Base-by-base conservation (phyloP, 176 grass and related monocot genomes). In the Avena eriantha region DNA sequence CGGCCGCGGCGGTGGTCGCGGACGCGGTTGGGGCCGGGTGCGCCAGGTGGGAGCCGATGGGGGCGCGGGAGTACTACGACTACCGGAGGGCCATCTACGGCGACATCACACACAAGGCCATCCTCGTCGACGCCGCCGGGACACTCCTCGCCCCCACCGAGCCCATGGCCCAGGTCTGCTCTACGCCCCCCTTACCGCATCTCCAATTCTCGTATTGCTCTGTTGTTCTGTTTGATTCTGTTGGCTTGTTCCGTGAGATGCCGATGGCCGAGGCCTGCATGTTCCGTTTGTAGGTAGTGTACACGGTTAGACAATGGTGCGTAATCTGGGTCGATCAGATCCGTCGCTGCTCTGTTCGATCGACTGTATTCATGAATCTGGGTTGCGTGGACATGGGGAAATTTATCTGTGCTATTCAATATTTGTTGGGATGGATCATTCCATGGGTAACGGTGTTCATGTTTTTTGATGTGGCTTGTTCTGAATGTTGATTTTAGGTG, bases 101-200 rank as follows among this genome's bases (percentile, higher is more conserved):
- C 26, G 93, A 96, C 41, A 96, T 98, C 90, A 98, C 96, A 26
- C 96, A 98, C 67, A 95, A 93, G 80, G 96, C 96, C 43, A 85
- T 98, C 75, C 87, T 98, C 79, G 96, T 98, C 53, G 96, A 98
- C 80, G 96, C 92, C 59, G 96, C 93, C 33, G 96, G 96, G 63
- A 98, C 96, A 12, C 96, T 98, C 69, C 83, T 98, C 76, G 91
- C 88, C 39, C 96, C 96, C 16, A 93, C 96, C 3, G 93, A 98
- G 79, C 96, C 96, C 58, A 96, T 98, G 96, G 96, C 96, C 47
- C 92, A 98, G 96, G 96, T 98, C 74, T 4, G 29, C 57, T 60
- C 77, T 50, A 46, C 1, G 6, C 41, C 39, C 67, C 77, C 65
- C 31, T 18, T 0, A 33, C 0, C 57, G 1, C 39, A 2, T 22